phyloP scores from a whole-genome alignment of 192 early-diverging fungal genomes.

The Mortierella claussenii region DNA sequence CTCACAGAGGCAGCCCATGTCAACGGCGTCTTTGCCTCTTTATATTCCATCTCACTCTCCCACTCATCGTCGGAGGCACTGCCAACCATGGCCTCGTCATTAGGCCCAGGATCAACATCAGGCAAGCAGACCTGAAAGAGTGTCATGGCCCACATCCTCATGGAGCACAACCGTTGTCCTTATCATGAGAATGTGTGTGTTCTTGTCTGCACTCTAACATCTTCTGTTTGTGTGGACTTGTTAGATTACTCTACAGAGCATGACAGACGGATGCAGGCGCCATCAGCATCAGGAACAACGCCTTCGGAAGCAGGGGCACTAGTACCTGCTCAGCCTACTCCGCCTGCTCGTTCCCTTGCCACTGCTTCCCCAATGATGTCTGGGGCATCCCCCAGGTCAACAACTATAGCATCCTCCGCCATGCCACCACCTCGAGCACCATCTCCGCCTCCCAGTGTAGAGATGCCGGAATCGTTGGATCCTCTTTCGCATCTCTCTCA shows the following conservation, averaged over 20 bases:
- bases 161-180: no score
- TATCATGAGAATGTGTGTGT: no score
- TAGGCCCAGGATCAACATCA: neutral
- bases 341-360: neutral
- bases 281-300: neutral
- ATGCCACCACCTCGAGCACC: neutral
- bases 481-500: conserved; percentile 40
- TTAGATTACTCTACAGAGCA: no score
- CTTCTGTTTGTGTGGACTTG: no score
- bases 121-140: no score
- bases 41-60: no score
- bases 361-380: neutral
- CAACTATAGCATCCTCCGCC: neutral
- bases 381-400: neutral
- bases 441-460: neutral
- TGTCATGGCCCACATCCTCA: no score
- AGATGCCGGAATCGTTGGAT: conserved; percentile 27
- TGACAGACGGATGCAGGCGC: neutral
- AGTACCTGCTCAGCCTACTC: neutral
- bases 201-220: no score
- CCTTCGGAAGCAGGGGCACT: neutral
- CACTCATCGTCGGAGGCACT: neutral
- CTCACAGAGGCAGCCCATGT: no score
- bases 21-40: no score
- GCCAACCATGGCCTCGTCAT: neutral